Percentiles rank a stretch among this genome's conserved stretches.
Evolutionary conservation across 768 basidiomycete species (phyloP).

Genomic region (Saitozyma sp.): DNA sequence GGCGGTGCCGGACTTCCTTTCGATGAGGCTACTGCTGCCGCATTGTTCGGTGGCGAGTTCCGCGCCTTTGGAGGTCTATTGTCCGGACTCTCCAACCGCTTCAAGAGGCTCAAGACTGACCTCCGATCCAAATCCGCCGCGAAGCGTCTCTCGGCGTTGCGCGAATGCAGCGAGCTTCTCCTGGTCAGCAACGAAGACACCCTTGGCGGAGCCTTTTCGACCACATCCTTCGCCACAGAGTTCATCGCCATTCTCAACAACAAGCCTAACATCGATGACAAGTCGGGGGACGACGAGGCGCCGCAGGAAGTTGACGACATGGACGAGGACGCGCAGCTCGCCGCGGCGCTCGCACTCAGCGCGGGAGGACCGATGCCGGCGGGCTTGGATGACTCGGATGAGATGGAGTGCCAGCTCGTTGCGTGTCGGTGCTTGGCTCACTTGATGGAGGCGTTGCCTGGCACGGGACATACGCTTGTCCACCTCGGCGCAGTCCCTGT

Average conservation of each 20-base stretch:
- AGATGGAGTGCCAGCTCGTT: slow-evolving; percentile 82
- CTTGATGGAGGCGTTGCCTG: slow-evolving; percentile 97
- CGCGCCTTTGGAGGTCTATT: slow-evolving; percentile 66
- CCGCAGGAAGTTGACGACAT: slow-evolving; percentile 57
- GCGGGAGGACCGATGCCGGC: slow-evolving; percentile 56
- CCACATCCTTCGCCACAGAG: slow-evolving; percentile 87
- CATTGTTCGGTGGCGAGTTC: slow-evolving; percentile 66
- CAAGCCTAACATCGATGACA: slow-evolving; percentile 45
- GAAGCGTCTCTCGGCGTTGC: slow-evolving; percentile 75
- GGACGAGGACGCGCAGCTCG: slow-evolving; percentile 79
- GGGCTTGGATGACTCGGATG: slow-evolving; percentile 51
- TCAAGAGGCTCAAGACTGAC: slow-evolving; percentile 59
- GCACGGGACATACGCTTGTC: slow-evolving; percentile 94
- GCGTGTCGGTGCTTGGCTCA: slow-evolving; percentile 97
- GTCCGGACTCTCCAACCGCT: slow-evolving; percentile 79
- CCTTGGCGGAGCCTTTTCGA: slow-evolving; percentile 79
- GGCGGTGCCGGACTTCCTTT: slow-evolving; percentile 30
- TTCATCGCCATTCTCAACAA: slow-evolving; percentile 82
- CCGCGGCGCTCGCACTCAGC: slow-evolving; percentile 82
- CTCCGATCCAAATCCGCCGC: slow-evolving; percentile 68
- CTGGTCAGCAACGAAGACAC: slow-evolving; percentile 98
- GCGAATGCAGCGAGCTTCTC: slow-evolving; percentile 90
- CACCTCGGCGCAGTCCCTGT: slow-evolving; percentile 98
- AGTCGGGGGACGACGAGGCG: slow-evolving; percentile 57
- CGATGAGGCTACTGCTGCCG: slow-evolving; percentile 50